phyloP scores from a whole-genome alignment of 2,329 filamentous ascomycete genomes.

The Calonectria crousiana region DNA sequence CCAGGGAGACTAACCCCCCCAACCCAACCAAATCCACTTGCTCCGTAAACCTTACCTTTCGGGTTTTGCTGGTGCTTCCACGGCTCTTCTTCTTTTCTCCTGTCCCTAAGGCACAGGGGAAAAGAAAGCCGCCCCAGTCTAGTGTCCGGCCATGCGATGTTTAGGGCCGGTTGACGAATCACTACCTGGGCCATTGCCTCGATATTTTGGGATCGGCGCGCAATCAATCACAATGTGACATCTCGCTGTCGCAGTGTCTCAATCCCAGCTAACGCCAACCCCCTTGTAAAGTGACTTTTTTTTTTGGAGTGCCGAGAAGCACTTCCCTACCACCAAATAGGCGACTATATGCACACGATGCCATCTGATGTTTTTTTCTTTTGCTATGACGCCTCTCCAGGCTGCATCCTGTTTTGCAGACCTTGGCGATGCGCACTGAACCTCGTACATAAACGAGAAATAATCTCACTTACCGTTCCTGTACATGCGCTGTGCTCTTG shows the following conservation, averaged over 20 bases:
- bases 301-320: neutral
- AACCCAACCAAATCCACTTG: conserved; percentile 2
- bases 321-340: neutral
- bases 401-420: conserved; percentile 7
- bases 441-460: neutral
- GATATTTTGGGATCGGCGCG: conserved; percentile 34
- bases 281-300: conserved; percentile 6
- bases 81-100: conserved; percentile 6
- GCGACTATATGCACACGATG: neutral
- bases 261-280: neutral
- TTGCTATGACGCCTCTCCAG: conserved; percentile 1
- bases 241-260: conserved; percentile 1
- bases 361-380: conserved; percentile 3
- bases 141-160: neutral
- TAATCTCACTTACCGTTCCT: neutral
- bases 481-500: neutral
- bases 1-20: conserved; percentile 4
- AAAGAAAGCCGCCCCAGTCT: conserved; percentile 14
- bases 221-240: conserved; percentile 29
- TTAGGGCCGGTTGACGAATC: neutral
- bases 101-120: conserved; percentile 19
- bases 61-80: conserved; percentile 1
- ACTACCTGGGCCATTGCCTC: neutral
- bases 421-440: neutral
- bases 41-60: conserved; percentile 23